Evolutionary conservation across 2,329 filamentous ascomycete species (phyloP).

Genomic region (Pseudogymnoascus sp.): DNA sequence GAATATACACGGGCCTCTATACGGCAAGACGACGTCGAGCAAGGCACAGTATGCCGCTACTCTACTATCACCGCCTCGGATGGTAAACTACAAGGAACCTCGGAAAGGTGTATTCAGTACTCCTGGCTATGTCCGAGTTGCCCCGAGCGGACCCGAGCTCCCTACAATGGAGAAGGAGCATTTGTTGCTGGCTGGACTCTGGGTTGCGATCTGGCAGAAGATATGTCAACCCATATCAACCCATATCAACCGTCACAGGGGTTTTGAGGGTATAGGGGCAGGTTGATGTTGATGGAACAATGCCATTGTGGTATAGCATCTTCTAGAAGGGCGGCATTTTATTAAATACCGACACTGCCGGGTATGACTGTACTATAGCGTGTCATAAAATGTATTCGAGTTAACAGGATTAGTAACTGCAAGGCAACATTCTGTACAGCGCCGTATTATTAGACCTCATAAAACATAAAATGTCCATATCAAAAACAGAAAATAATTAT

Average conservation of each 20-base stretch:
- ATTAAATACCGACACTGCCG: not conserved
- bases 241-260: not conserved
- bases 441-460: not conserved
- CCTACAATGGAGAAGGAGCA: not conserved
- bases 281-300: not conserved
- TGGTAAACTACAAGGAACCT: not conserved
- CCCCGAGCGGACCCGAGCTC: not conserved
- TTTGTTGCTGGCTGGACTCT: not conserved
- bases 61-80: not conserved
- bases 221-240: not conserved
- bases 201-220: not conserved
- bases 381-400: not conserved
- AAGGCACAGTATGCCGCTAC: not conserved
- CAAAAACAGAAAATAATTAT: not conserved
- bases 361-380: conserved; percentile 6
- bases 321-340: not conserved
- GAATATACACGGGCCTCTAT: not conserved
- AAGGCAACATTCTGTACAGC: not conserved
- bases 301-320: not conserved
- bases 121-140: not conserved
- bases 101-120: not conserved
- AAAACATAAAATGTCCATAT: not conserved
- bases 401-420: not conserved
- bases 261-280: not conserved
- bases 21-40: not conserved